Conservation (phyloP, 2,329 filamentous ascomycete species). For the Clarireedia paspali region DNA sequence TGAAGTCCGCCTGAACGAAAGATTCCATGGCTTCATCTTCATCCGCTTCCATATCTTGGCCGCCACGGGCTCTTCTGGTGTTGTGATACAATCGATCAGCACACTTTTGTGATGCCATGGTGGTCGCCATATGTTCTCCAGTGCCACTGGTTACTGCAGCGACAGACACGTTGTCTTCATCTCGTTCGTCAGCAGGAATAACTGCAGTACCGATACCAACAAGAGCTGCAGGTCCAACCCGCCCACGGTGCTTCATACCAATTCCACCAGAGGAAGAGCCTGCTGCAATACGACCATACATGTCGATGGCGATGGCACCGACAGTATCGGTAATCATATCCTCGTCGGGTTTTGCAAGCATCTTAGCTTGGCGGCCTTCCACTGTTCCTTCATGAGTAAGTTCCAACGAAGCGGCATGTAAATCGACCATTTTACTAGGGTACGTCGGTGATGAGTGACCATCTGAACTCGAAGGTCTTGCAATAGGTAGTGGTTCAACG, state of each 20-base stretch:
- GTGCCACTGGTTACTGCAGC: constrained; percentile 89
- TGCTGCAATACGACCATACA: constrained; percentile 78
- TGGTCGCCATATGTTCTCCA: constrained; percentile 96
- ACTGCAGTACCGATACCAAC: constrained; percentile 88
- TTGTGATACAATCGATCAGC: constrained; percentile 76
- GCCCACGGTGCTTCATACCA: constrained; percentile 93
- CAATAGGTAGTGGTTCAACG: neutral
- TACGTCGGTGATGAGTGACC: constrained; percentile 20
- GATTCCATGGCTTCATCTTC: constrained; percentile 72
- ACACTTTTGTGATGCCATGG: constrained; percentile 80
- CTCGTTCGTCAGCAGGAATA: constrained; percentile 65
- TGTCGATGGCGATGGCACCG: constrained; percentile 88
- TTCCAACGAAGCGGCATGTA: constrained; percentile 6
- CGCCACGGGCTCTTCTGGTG: constrained; percentile 51
- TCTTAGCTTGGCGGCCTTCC: constrained; percentile 12
- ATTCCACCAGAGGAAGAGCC: constrained; percentile 96
- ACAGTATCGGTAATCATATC: constrained; percentile 83
- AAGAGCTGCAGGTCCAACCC: constrained; percentile 85
- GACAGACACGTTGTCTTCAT: constrained; percentile 62
- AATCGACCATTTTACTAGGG: constrained; percentile 2
- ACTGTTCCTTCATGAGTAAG: constrained; percentile 20
- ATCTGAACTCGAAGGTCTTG: constrained; percentile 19
- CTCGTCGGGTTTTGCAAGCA: constrained; percentile 30
- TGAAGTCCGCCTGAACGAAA: constrained; percentile 86
- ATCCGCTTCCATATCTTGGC: constrained; percentile 55